A percentile compares a stretch with the other conserved stretches of the same genome.
phyloP scores from a whole-genome alignment of 148 eudicot genomes.

The Arctostaphylos glauca region DNA sequence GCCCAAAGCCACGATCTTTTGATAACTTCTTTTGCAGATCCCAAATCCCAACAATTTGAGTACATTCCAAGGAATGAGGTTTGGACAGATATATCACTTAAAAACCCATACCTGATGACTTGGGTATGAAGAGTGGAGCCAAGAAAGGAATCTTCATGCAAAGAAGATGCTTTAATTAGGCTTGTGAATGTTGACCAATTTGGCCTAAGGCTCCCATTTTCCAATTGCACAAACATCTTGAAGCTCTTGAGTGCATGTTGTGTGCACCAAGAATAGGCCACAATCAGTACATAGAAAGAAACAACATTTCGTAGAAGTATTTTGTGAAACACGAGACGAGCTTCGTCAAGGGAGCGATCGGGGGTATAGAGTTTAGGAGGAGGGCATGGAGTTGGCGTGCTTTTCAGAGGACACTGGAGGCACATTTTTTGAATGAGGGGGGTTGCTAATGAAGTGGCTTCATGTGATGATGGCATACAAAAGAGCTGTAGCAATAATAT shows the following conservation, averaged over 20 bases:
- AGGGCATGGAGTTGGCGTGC: slow-evolving; percentile 68
- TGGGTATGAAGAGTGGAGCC: slow-evolving; percentile 55
- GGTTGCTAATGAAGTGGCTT: slow-evolving; percentile 25
- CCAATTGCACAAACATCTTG: slow-evolving; percentile 16
- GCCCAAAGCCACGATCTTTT: slow-evolving; percentile 44
- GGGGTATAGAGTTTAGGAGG: slow-evolving; percentile 58
- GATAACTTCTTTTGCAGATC: slow-evolving; percentile 47
- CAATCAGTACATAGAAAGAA: too few species aligned
- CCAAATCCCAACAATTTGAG: slow-evolving; percentile 53
- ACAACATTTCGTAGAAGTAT: too few species aligned
- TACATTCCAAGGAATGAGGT: slow-evolving; percentile 69
- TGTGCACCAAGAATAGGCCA: too few species aligned
- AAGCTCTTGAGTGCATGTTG: too few species aligned
- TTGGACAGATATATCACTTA: slow-evolving; percentile 49
- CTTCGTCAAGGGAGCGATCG: too few species aligned
- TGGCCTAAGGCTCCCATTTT: slow-evolving; percentile 41
- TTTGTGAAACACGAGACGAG: too few species aligned
- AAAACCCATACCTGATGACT: slow-evolving; percentile 48
- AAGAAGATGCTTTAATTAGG: slow-evolving; percentile 51
- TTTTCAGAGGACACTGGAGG: slow-evolving; percentile 41
- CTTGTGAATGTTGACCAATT: slow-evolving; percentile 64
- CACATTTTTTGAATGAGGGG: slow-evolving; percentile 51
- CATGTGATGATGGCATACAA: slow-evolving; percentile 33
- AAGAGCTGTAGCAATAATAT: too few species aligned
- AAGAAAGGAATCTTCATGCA: slow-evolving; percentile 29